Conservation (phyloP, 257 asterid species). For the Capsicum rhomboideum region DNA sequence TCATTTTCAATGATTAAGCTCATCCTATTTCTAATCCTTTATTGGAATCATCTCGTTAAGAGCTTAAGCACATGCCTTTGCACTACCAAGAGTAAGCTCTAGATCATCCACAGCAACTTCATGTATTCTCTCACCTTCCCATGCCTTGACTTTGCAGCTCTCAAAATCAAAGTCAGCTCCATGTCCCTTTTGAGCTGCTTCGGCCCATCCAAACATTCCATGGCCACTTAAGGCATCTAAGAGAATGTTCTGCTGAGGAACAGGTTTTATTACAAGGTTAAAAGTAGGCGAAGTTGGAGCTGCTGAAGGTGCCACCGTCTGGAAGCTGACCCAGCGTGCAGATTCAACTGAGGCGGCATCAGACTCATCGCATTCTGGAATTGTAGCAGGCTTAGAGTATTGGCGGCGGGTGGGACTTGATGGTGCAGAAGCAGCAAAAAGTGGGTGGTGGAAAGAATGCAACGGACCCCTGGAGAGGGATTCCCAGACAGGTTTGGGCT, state of each 20-base stretch:
- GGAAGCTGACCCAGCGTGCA: constrained; percentile 34
- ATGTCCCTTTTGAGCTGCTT: constrained; percentile 2
- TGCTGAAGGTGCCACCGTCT: constrained; percentile 18
- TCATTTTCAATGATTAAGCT: not conserved
- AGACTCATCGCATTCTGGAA: constrained; percentile 69
- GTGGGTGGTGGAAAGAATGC: not conserved
- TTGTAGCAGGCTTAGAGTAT: constrained; percentile 47
- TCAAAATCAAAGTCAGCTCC: constrained; percentile 1
- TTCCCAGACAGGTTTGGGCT: not conserved
- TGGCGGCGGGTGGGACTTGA: constrained; percentile 59
- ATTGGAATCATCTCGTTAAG: not conserved
- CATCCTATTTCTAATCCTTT: not conserved
- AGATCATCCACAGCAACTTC: constrained; percentile 11
- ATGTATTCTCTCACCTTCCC: constrained; percentile 14
- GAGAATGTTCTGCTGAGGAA: constrained; percentile 23
- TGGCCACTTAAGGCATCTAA: constrained; percentile 1
- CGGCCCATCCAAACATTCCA: constrained; percentile 5
- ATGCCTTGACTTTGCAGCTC: constrained; percentile 5
- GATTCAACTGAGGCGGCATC: constrained; percentile 30
- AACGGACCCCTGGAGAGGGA: not conserved
- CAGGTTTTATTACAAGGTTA: constrained; percentile 50
- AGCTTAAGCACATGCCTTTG: not conserved
- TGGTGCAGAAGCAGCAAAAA: constrained; percentile 10
- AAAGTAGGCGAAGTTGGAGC: constrained; percentile 60
- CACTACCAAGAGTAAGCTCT: constrained; percentile 9